Conservation (phyloP, 176 grass and related monocot species). For the Aegilops longissima region DNA sequence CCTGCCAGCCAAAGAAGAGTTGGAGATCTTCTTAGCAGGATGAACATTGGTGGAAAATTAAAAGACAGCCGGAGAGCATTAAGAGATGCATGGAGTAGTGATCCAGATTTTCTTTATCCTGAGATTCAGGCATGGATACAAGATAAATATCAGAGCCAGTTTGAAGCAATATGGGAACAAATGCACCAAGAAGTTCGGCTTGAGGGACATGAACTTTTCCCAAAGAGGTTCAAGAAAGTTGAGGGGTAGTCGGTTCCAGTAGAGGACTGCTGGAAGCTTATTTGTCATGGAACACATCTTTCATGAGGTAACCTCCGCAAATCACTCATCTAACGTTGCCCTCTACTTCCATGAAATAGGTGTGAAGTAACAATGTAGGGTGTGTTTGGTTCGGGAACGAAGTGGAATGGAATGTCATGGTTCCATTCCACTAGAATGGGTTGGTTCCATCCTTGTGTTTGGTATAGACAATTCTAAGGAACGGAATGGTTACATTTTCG, state of each 20-base stretch:
- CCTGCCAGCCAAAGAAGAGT: slow-evolving; percentile 57
- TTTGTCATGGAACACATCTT: slow-evolving; percentile 14
- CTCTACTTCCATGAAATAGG: not conserved
- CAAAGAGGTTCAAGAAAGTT: slow-evolving; percentile 65
- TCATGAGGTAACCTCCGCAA: not conserved
- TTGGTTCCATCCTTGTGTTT: no score
- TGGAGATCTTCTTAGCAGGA: slow-evolving; percentile 60
- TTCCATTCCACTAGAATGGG: no score
- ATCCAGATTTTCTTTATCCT: slow-evolving; percentile 55
- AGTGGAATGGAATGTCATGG: no score
- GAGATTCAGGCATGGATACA: slow-evolving; percentile 66
- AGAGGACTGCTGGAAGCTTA: slow-evolving; percentile 9
- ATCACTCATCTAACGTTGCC: not conserved
- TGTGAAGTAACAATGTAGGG: not conserved
- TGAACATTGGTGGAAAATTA: slow-evolving; percentile 41
- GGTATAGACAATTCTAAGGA: no score
- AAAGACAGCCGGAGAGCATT: slow-evolving; percentile 51
- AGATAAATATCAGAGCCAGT: slow-evolving; percentile 50
- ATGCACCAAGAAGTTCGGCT: slow-evolving; percentile 63
- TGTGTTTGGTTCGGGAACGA: no score
- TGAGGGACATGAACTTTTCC: slow-evolving; percentile 57
- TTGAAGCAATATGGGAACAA: slow-evolving; percentile 56
- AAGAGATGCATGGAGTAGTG: slow-evolving; percentile 44
- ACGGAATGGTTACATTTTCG: no score
- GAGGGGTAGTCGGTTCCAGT: not conserved